Evolutionary conservation across 2,329 filamentous ascomycete species (phyloP).

Genomic region (Neocatenulostroma microsporum): DNA sequence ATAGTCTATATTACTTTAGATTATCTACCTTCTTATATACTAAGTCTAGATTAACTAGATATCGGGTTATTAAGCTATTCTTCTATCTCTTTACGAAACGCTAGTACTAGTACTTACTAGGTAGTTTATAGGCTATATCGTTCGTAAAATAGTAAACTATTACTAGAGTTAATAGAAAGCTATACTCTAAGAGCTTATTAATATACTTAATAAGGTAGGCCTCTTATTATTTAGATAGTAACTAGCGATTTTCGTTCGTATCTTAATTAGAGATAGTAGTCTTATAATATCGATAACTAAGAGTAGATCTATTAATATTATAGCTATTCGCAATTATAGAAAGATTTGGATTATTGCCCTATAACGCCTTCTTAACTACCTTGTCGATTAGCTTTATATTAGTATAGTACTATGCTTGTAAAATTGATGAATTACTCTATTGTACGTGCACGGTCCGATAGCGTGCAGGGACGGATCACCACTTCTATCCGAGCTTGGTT

Average conservation of each 20-base stretch:
- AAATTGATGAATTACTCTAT: no score
- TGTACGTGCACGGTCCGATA: no score
- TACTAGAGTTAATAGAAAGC: slow-evolving; percentile 14
- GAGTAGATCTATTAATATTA: no score
- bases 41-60: slow-evolving; percentile 14
- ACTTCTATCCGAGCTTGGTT: no score
- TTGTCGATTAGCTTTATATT: no score
- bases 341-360: no score
- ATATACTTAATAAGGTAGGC: slow-evolving; percentile 17
- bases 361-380: no score
- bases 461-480: no score
- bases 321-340: no score
- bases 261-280: background rate
- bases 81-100: slow-evolving; percentile 13
- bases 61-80: slow-evolving; percentile 10
- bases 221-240: slow-evolving; percentile 4
- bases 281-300: no score
- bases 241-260: background rate
- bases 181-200: slow-evolving; percentile 8
- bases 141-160: slow-evolving; percentile 15
- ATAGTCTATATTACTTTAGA: slow-evolving; percentile 13
- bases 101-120: slow-evolving; percentile 13
- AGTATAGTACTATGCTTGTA: no score
- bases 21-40: slow-evolving; percentile 17
- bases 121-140: slow-evolving; percentile 8